phyloP scores from a whole-genome alignment of 179 eudicot species.

The Nepenthes alata region DNA sequence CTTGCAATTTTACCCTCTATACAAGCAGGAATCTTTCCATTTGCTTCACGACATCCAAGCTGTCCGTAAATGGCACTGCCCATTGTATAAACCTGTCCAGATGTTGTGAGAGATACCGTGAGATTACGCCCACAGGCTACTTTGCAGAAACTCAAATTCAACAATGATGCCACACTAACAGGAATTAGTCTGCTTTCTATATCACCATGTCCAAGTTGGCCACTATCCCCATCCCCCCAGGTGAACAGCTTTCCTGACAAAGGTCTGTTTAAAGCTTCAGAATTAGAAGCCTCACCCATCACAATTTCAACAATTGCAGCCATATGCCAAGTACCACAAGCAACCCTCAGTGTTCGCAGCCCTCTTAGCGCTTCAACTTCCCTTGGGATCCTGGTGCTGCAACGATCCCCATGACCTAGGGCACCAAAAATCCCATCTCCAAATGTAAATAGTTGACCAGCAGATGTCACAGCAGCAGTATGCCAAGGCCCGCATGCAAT shows the following conservation, averaged over 20 bases:
- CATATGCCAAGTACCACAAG: constrained; percentile 96
- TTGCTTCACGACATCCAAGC: constrained; percentile 43
- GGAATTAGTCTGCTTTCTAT: constrained; percentile 55
- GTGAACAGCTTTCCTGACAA: constrained; percentile 61
- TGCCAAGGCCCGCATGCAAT: constrained; percentile 97
- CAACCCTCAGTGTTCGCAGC: constrained; percentile 38
- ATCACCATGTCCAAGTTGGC: constrained; percentile 86
- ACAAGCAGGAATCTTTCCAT: constrained; percentile 44
- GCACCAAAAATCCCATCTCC: constrained; percentile 97
- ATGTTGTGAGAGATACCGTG: constrained; percentile 54
- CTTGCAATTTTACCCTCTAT: constrained; percentile 42
- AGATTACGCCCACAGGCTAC: constrained; percentile 70
- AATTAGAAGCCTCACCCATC: constrained; percentile 17
- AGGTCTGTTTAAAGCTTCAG: constrained; percentile 21
- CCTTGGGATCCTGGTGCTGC: constrained; percentile 42
- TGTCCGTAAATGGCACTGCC: constrained; percentile 65
- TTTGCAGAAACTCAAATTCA: constrained; percentile 31
- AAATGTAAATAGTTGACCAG: constrained; percentile 75
- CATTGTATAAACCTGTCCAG: constrained; percentile 73
- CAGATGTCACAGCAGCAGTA: constrained; percentile 62
- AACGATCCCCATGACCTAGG: constrained; percentile 75
- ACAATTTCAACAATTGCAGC: constrained; percentile 66
- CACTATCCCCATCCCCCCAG: constrained; percentile 90
- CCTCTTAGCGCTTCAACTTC: constrained; percentile 70
- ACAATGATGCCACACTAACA: constrained; percentile 30